These are phyloP conservation scores for Fusarium sp. DNA, from an alignment of 2,329 filamentous ascomycete species.

Conservation along the genomic window DNA sequence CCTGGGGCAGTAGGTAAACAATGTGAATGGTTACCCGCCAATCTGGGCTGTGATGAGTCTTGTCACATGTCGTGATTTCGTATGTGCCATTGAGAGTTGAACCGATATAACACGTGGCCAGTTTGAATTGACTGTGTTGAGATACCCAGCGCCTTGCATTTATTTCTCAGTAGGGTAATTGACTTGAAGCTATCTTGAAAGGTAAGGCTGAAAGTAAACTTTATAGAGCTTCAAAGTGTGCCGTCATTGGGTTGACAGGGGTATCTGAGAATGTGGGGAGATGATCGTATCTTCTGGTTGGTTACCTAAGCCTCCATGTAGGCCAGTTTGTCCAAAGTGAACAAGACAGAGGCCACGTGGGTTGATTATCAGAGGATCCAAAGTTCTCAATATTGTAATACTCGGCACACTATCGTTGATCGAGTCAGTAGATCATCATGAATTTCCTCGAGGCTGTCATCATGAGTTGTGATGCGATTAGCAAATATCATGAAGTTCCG, in stretches of 20 bases:
- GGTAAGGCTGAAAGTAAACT: conserved; percentile 29
- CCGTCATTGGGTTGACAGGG: conserved; percentile 38
- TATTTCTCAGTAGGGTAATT: background rate
- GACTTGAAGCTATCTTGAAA: background rate
- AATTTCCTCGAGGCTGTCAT: background rate
- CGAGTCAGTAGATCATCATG: conserved; percentile 17
- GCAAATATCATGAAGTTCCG: conserved; percentile 37
- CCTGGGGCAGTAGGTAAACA: conserved; percentile 39
- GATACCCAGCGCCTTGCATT: background rate
- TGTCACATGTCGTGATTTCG: conserved; percentile 15
- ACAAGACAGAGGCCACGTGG: conserved; percentile 13
- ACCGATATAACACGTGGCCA: background rate
- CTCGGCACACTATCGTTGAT: background rate
- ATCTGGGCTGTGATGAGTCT: background rate
- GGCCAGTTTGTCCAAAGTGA: background rate
- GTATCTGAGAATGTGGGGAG: conserved; percentile 38
- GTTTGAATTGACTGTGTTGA: background rate
- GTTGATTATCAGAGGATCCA: background rate
- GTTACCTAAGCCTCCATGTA: background rate
- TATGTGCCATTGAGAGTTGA: conserved; percentile 3
- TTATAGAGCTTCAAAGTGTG: conserved; percentile 24
- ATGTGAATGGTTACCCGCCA: conserved; percentile 46
- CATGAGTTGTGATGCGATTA: conserved; percentile 2
- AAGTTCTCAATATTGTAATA: background rate
- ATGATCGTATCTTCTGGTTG: conserved; percentile 16